A percentile compares a stretch with the other conserved stretches of the same genome.
Evolutionary conservation across 1,284 basidiomycete species (phyloP).

Genomic region (Cryptococcus deneoformans): DNA sequence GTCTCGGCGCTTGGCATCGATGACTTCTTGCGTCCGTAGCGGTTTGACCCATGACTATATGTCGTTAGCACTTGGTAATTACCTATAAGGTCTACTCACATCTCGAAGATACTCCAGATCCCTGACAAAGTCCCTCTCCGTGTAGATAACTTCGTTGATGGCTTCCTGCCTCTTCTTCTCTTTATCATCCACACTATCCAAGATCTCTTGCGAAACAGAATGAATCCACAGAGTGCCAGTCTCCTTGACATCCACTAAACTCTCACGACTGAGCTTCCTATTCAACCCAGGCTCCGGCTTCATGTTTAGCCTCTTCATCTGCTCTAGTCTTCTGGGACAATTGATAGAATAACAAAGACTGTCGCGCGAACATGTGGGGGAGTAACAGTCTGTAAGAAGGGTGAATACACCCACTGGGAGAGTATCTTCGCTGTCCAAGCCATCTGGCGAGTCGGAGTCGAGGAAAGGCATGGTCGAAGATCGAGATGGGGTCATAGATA

Average conservation of each 20-base stretch:
- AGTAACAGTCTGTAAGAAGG: slow-evolving; percentile 95
- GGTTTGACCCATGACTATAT: slow-evolving; percentile 84
- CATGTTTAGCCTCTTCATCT: slow-evolving; percentile 87
- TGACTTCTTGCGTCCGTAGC: slow-evolving; percentile 67
- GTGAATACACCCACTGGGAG: slow-evolving; percentile 96
- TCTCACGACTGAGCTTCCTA: slow-evolving; percentile 69
- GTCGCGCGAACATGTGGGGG: slow-evolving; percentile 92
- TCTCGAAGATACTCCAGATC: slow-evolving; percentile 98
- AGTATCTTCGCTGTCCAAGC: slow-evolving; percentile 47
- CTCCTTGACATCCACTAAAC: slow-evolving; percentile 77
- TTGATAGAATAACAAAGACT: slow-evolving; percentile 95
- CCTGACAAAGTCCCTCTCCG: slow-evolving; percentile 94
- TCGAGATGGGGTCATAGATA: slow-evolving; percentile 31
- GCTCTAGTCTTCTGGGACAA: slow-evolving; percentile 89
- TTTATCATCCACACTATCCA: slow-evolving; percentile 83
- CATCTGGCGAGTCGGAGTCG: slow-evolving; percentile 23
- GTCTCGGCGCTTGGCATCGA: slow-evolving; percentile 70
- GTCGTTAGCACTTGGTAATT: slow-evolving; percentile 1
- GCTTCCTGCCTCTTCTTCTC: slow-evolving; percentile 98
- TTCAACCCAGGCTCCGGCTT: slow-evolving; percentile 86
- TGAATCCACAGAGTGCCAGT: slow-evolving; percentile 96
- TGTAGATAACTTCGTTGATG: slow-evolving; percentile 99
- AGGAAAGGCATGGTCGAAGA: slow-evolving; percentile 7
- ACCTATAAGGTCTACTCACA: slow-evolving; percentile 53
- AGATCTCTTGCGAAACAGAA: slow-evolving; percentile 89